Evolutionary conservation across 2,329 filamentous ascomycete species (phyloP).

Genomic region (Proliferodiscus dingleyae): DNA sequence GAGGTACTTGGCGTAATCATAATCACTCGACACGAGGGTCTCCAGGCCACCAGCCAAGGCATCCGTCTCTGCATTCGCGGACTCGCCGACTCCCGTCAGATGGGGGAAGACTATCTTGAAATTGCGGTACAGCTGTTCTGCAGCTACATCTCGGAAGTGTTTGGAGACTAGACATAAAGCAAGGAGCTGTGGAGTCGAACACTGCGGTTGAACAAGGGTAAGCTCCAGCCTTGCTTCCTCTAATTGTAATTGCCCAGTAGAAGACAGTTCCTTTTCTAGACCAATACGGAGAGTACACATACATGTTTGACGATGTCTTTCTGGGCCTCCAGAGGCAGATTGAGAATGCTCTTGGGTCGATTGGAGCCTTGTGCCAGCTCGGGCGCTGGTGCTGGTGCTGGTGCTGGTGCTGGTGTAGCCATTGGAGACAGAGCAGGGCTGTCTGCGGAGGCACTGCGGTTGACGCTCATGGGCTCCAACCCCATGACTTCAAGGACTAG

Average conservation of each 20-base stretch:
- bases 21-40: slow-evolving; percentile 58
- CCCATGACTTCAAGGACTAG: slow-evolving; percentile 15
- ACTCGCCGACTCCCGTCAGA: slow-evolving; percentile 50
- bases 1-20: slow-evolving; percentile 57
- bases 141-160: slow-evolving; percentile 53
- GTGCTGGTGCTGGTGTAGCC: neutral
- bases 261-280: neutral
- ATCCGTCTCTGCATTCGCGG: slow-evolving; percentile 47
- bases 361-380: neutral
- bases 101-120: slow-evolving; percentile 58
- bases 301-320: slow-evolving; percentile 31
- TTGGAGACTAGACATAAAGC: slow-evolving; percentile 54
- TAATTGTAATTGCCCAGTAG: neutral
- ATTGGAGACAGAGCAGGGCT: neutral
- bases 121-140: slow-evolving; percentile 53
- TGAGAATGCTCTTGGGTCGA: slow-evolving; percentile 13
- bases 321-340: slow-evolving; percentile 31
- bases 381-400: slow-evolving; percentile 1
- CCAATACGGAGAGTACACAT: slow-evolving; percentile 11
- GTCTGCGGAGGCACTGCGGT: neutral
- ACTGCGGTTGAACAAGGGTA: slow-evolving; percentile 34
- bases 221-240: neutral
- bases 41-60: slow-evolving; percentile 53
- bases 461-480: slow-evolving; percentile 11
- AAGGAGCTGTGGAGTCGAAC: slow-evolving; percentile 48